Conservation (phyloP, 2,329 filamentous ascomycete species). For the Claviceps pusilla region DNA sequence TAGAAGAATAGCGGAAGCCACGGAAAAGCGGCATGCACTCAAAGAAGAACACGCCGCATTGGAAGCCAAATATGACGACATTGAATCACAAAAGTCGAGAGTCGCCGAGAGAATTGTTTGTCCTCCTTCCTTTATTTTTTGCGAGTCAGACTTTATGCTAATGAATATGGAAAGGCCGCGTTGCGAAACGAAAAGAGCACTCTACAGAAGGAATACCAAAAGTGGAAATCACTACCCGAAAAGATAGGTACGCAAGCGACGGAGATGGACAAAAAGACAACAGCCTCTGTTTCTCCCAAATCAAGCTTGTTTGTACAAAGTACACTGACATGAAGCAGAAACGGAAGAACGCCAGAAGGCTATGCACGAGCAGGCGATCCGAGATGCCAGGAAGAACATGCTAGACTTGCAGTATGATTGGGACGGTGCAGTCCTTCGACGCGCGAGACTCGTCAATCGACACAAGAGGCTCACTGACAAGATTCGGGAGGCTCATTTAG, state of each 20-base stretch:
- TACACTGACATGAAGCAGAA: conserved; percentile 16
- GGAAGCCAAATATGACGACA: conserved; percentile 23
- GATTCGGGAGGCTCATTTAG: conserved; percentile 47
- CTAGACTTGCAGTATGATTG: conserved; percentile 35
- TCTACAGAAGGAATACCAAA: conserved; percentile 50
- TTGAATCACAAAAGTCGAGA: conserved; percentile 28
- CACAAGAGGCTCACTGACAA: conserved; percentile 45
- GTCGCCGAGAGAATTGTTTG: conserved; percentile 25
- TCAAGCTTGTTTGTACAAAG: neutral
- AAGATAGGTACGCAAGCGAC: conserved; percentile 47
- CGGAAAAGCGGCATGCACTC: conserved; percentile 20
- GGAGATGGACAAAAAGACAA: neutral
- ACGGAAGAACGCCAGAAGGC: conserved; percentile 20
- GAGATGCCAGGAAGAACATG: conserved; percentile 23
- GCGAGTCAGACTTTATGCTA: conserved; percentile 5
- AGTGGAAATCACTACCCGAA: conserved; percentile 52
- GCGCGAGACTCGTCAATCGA: conserved; percentile 36
- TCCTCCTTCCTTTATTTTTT: neutral
- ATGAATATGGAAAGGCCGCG: conserved; percentile 22
- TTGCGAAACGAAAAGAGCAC: conserved; percentile 49
- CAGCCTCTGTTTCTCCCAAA: neutral
- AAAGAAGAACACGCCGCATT: conserved; percentile 19
- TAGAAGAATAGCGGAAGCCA: conserved; percentile 31
- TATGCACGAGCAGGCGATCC: conserved; percentile 17
- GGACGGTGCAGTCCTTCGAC: conserved; percentile 40